A percentile compares a stretch with the other conserved stretches of the same genome.
Conservation (phyloP, 1,284 basidiomycete species). For the Agroathelia rolfsii region DNA sequence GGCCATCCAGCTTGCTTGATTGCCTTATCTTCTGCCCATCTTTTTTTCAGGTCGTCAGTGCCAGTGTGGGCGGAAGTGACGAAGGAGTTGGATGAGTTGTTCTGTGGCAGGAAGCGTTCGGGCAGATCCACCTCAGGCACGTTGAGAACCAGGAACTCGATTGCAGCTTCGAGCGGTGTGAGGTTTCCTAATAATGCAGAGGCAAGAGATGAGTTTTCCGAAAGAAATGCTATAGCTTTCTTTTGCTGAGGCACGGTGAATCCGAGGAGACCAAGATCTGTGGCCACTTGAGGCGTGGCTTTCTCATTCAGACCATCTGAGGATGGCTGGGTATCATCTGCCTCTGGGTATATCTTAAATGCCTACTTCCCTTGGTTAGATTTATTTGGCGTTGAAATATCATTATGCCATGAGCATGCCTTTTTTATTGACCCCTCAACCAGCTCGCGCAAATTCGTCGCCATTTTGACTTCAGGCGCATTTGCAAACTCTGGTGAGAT, state of each 20-base stretch:
- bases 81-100: constrained; percentile 62
- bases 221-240: constrained; percentile 41
- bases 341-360: constrained; percentile 41
- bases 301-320: constrained; percentile 43
- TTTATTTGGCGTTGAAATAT: constrained; percentile 2
- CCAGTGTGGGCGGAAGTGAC: constrained; percentile 54
- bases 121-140: constrained; percentile 75
- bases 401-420: constrained; percentile 26
- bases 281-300: constrained; percentile 26
- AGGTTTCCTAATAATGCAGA: constrained; percentile 38
- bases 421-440: constrained; percentile 80
- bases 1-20: constrained; percentile 84
- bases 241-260: constrained; percentile 44
- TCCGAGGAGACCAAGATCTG: constrained; percentile 44
- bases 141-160: constrained; percentile 70
- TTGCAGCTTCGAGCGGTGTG: constrained; percentile 52
- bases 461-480: constrained; percentile 83
- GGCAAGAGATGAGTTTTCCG: constrained; percentile 39
- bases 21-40: constrained; percentile 80
- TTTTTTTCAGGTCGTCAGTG: constrained; percentile 52
- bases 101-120: constrained; percentile 46
- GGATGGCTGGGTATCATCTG: constrained; percentile 33
- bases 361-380: too few relatives aligned
- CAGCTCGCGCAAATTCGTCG: constrained; percentile 61
- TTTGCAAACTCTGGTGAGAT: constrained; percentile 40